Conservation (phyloP, 345 rosid genomes). For the Euclidium syriacum region DNA sequence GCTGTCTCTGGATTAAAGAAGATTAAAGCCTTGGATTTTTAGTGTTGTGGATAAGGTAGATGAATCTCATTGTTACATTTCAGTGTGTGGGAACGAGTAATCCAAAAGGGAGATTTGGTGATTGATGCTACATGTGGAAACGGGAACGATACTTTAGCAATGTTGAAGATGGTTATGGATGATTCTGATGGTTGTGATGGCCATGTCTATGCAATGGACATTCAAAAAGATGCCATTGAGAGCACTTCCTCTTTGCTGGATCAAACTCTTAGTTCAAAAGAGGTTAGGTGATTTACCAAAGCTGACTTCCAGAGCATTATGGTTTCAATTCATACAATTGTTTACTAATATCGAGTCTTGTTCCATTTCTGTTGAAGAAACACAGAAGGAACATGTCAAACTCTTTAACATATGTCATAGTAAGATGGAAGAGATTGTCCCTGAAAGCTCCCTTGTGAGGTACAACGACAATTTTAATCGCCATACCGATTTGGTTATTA, state of each 20-base stretch:
- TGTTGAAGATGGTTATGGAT: conserved; percentile 65
- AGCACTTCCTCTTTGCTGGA: conserved; percentile 52
- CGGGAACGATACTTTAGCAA: conserved; percentile 73
- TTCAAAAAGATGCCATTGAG: conserved; percentile 61
- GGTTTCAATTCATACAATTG: neutral
- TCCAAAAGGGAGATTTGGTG: conserved; percentile 62
- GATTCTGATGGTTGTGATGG: conserved; percentile 41
- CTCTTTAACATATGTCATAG: conserved; percentile 73
- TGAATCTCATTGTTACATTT: neutral
- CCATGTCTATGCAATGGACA: conserved; percentile 72
- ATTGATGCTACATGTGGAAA: conserved; percentile 93
- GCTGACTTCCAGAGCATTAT: neutral
- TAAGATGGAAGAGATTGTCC: conserved; percentile 69
- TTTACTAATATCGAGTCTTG: conserved; percentile 1
- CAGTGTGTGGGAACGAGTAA: conserved; percentile 78
- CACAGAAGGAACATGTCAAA: conserved; percentile 64
- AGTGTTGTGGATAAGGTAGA: neutral
- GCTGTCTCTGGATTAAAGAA: neutral
- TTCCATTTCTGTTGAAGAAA: conserved; percentile 23
- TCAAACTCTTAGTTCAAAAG: conserved; percentile 38
- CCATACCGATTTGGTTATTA: too few relatives aligned
- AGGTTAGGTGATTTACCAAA: conserved; percentile 44
- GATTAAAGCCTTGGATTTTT: neutral
- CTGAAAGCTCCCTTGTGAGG: conserved; percentile 54
- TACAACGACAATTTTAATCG: conserved; percentile 18